Evolutionary conservation across 805 yeast species (phyloP).

Genomic region (Wickerhamomyces chambardii): DNA sequence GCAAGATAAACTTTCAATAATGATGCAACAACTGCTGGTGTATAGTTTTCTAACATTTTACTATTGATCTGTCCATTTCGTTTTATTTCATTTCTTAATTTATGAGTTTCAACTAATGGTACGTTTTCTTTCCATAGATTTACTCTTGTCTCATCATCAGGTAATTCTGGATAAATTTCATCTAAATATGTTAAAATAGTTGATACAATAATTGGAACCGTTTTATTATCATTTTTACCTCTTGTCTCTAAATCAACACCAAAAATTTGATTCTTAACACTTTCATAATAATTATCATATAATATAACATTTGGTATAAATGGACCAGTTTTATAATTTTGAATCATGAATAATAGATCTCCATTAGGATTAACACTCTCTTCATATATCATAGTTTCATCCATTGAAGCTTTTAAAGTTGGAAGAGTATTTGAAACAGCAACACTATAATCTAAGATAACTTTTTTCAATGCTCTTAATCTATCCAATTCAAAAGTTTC

Average conservation of each 20-base stretch:
- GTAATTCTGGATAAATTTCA: conserved; percentile 56
- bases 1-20: conserved; percentile 64
- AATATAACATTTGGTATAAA: conserved; percentile 65
- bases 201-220: conserved; percentile 62
- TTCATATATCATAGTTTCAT: conserved; percentile 53
- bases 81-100: conserved; percentile 50
- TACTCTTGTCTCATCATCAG: conserved; percentile 58
- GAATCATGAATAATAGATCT: conserved; percentile 59
- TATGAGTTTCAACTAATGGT: conserved; percentile 50
- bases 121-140: conserved; percentile 64
- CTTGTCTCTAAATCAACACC: conserved; percentile 72
- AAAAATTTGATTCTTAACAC: conserved; percentile 60
- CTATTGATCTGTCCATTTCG: conserved; percentile 30
- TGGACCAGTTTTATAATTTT: conserved; percentile 63
- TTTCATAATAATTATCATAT: conserved; percentile 74
- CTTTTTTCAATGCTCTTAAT: conserved; percentile 66
- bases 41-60: conserved; percentile 22
- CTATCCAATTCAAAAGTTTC: conserved; percentile 80
- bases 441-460: conserved; percentile 62
- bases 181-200: conserved; percentile 62
- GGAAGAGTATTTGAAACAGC: conserved; percentile 54
- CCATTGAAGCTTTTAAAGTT: conserved; percentile 47
- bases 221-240: conserved; percentile 60
- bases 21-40: conserved; percentile 55
- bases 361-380: conserved; percentile 62